Percentiles rank a stretch among this genome's conserved stretches.
phyloP scores from a whole-genome alignment of 2,329 filamentous ascomycete species.

The Apiospora malaysiana region DNA sequence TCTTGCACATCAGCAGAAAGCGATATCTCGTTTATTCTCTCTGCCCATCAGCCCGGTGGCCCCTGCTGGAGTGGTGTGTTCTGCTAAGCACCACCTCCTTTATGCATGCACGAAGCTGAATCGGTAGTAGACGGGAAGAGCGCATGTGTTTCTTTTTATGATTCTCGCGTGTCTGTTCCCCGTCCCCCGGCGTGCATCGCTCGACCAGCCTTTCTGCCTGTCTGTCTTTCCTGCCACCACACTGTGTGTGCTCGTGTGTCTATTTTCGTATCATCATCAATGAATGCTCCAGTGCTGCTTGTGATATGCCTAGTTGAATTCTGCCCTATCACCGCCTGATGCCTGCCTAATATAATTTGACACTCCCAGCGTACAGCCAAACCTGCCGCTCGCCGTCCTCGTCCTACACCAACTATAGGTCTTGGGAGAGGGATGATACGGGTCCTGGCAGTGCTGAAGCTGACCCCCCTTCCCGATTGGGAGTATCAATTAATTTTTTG shows the following conservation, averaged over 20 bases:
- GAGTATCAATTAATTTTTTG: background rate
- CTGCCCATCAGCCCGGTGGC: background rate
- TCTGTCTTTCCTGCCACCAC: background rate
- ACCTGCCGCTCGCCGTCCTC: background rate
- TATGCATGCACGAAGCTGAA: conserved; percentile 13
- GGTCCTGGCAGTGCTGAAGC: background rate
- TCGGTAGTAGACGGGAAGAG: background rate
- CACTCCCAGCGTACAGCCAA: background rate
- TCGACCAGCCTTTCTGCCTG: background rate
- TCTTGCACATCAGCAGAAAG: background rate
- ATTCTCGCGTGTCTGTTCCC: background rate
- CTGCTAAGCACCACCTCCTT: background rate
- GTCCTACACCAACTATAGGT: background rate
- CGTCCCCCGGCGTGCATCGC: background rate
- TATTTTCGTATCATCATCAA: background rate
- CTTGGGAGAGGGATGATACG: background rate
- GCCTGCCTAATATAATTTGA: no score
- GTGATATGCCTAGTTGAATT: background rate
- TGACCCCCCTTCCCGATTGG: background rate
- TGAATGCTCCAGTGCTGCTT: background rate
- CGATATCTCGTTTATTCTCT: background rate
- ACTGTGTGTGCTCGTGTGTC: background rate
- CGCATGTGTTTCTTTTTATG: background rate
- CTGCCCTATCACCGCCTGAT: no score
- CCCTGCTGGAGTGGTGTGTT: background rate